Evolutionary conservation across 169 alveolate genomes (phyloP), one percentile per base, ranked within the genome.

Genomic region (Eimeria acervulina): DNA sequence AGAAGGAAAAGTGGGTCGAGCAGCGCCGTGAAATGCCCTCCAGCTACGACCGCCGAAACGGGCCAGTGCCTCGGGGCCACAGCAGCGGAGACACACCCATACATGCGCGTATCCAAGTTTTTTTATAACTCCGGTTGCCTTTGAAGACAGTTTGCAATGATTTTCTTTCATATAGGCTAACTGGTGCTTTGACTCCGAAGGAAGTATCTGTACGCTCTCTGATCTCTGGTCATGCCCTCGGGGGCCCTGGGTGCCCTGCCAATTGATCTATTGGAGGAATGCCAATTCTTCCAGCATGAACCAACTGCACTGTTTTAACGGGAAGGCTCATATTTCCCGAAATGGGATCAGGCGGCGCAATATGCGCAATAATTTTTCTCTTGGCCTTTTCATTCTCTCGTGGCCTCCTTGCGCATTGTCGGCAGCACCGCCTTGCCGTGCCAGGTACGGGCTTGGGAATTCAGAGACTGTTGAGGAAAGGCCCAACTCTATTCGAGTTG

Each of bases 31-130:
- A 13, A 76, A 47, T 42, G 23, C 66, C 7, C 61, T 10, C 40
- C 88, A 40, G 55, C 66, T 26, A 40, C 52, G 61, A 44, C 61
- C 61, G 33, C 63, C 63, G 36, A 38, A 76, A 76, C 61, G 40
- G 88, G 88, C 88, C 88, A 76, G 61, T 44, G 42, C 55, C 63
- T 42, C 66, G 88, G 88, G 88, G 63, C 88, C 88, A 74, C 36
- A 26, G 66, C 63, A 38, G 66, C 63, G 40, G 88, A 76, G 88
- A 76, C 88, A 76, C 63, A 38, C 3, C 40, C 61, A 40, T 40
- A 76, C 26, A 38, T 40, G 88, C 38, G 63, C n/a, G 26, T 40
- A 40, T n/a, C 36, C 26, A 38, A 40, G 47, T 38, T 13, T 36
- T 36, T 42, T 26, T 44, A 44, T 28, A 76, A 42, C 40, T 28